Conservation (phyloP, 2,329 filamentous ascomycete species). For the Blastomyces gilchristii region DNA sequence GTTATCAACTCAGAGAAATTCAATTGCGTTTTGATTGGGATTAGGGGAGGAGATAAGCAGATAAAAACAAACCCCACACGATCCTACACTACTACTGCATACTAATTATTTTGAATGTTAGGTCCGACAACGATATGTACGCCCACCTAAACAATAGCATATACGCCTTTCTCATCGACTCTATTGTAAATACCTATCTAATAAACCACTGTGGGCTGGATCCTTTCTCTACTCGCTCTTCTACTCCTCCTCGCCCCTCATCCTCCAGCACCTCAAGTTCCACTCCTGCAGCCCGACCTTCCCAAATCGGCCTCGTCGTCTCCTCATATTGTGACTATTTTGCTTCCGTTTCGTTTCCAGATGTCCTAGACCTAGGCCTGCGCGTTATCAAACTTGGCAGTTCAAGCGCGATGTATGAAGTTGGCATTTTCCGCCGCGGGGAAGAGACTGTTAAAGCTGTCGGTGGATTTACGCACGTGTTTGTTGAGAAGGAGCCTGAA, state of each 20-base stretch:
- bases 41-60: background rate
- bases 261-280: slow-evolving; percentile 46
- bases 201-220: slow-evolving; percentile 65
- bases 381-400: slow-evolving; percentile 75
- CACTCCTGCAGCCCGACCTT: slow-evolving; percentile 45
- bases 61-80: background rate
- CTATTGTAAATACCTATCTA: slow-evolving; percentile 79
- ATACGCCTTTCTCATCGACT: slow-evolving; percentile 82
- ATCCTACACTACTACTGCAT: background rate
- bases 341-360: slow-evolving; percentile 68
- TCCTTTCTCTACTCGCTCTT: slow-evolving; percentile 57
- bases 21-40: background rate
- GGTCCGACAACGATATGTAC: slow-evolving; percentile 93
- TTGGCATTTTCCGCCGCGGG: slow-evolving; percentile 71
- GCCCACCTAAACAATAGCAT: slow-evolving; percentile 85
- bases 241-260: slow-evolving; percentile 48
- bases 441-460: slow-evolving; percentile 68
- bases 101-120: slow-evolving; percentile 25
- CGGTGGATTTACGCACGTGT: slow-evolving; percentile 78
- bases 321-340: slow-evolving; percentile 82
- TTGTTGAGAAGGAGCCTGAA: slow-evolving; percentile 57
- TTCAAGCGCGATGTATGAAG: slow-evolving; percentile 81
- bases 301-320: slow-evolving; percentile 73
- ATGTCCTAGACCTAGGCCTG: slow-evolving; percentile 68
- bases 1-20: no score